A percentile compares a stretch with the other conserved stretches of the same genome.
Conservation (phyloP, 1,284 basidiomycete species). For the Trichosporon faecale region DNA sequence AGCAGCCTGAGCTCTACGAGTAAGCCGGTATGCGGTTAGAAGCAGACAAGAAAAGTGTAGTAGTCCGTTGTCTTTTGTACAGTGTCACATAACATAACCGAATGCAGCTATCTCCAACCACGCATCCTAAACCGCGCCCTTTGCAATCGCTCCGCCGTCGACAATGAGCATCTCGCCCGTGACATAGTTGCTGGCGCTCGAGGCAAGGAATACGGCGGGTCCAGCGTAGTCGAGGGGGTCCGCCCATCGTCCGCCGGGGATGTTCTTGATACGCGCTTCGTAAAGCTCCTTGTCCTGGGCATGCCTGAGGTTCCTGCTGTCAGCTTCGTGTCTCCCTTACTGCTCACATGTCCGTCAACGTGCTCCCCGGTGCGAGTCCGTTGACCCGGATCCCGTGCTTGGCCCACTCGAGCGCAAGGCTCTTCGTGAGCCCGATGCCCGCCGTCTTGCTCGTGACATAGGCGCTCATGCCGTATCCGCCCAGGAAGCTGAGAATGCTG, state of each 20-base stretch:
- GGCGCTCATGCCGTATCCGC: slow-evolving; percentile 53
- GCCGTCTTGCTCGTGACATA: slow-evolving; percentile 68
- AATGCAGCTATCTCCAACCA: not conserved
- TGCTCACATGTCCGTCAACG: slow-evolving; percentile 67
- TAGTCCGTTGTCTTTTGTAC: not conserved
- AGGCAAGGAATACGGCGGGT: slow-evolving; percentile 77
- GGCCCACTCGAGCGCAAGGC: slow-evolving; percentile 67
- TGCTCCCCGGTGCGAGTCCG: slow-evolving; percentile 78
- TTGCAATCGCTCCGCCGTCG: slow-evolving; percentile 22
- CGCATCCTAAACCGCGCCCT: not conserved
- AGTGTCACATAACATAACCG: not conserved
- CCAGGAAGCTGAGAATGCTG: slow-evolving; percentile 41
- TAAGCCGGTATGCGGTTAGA: not conserved
- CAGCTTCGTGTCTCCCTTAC: not conserved
- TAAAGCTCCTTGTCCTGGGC: slow-evolving; percentile 26
- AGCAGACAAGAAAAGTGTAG: not conserved
- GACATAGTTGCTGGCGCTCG: slow-evolving; percentile 75
- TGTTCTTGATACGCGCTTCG: slow-evolving; percentile 52
- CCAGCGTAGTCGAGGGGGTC: slow-evolving; percentile 79
- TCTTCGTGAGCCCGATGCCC: slow-evolving; percentile 72
- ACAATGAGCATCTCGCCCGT: slow-evolving; percentile 64
- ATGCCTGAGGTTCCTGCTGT: slow-evolving; percentile 20
- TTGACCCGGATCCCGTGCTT: slow-evolving; percentile 79
- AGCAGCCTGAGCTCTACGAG: slow-evolving; percentile 14
- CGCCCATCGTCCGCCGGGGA: slow-evolving; percentile 82